Conservation (phyloP, 768 basidiomycete genomes). For the Phanerochaete sordida region DNA sequence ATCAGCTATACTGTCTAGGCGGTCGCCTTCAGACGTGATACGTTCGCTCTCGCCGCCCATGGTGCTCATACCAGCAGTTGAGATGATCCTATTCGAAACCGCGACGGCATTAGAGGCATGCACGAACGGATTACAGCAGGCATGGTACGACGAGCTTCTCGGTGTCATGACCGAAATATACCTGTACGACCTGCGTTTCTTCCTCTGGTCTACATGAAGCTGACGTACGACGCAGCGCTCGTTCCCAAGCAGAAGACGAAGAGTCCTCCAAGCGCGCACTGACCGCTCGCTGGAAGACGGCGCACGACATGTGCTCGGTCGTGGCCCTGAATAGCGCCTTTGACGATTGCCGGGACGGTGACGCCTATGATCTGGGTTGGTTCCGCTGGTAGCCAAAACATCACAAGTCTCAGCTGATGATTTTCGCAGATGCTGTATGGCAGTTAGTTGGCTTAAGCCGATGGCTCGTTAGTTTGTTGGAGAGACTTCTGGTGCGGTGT, state of each 20-base stretch:
- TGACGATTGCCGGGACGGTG: slow-evolving; percentile 59
- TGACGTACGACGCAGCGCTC: slow-evolving; percentile 24
- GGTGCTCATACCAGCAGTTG: slow-evolving; percentile 37
- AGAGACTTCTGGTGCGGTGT: slow-evolving; percentile 57
- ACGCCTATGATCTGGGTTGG: slow-evolving; percentile 62
- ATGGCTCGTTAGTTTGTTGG: slow-evolving; percentile 62
- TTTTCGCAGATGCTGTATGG: slow-evolving; percentile 61
- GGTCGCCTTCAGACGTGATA: slow-evolving; percentile 55
- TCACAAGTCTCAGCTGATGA: not conserved
- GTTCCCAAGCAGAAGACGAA: slow-evolving; percentile 24
- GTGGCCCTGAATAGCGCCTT: slow-evolving; percentile 60
- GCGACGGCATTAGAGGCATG: slow-evolving; percentile 44
- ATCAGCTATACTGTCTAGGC: slow-evolving; percentile 46
- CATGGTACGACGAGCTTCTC: slow-evolving; percentile 50
- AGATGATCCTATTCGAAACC: slow-evolving; percentile 44
- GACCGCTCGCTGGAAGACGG: slow-evolving; percentile 51
- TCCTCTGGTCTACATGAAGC: not conserved
- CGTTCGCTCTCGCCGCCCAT: slow-evolving; percentile 48
- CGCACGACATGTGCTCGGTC: slow-evolving; percentile 65
- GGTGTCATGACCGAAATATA: slow-evolving; percentile 41
- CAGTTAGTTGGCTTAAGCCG: slow-evolving; percentile 58
- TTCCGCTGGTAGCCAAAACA: not conserved
- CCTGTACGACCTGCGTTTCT: slow-evolving; percentile 21
- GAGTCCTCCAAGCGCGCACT: slow-evolving; percentile 38
- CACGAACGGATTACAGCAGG: slow-evolving; percentile 34